These are phyloP conservation scores for Bryoglossum gracile DNA, from an alignment of 495 filamentous ascomycete species.

Conservation along the genomic window DNA sequence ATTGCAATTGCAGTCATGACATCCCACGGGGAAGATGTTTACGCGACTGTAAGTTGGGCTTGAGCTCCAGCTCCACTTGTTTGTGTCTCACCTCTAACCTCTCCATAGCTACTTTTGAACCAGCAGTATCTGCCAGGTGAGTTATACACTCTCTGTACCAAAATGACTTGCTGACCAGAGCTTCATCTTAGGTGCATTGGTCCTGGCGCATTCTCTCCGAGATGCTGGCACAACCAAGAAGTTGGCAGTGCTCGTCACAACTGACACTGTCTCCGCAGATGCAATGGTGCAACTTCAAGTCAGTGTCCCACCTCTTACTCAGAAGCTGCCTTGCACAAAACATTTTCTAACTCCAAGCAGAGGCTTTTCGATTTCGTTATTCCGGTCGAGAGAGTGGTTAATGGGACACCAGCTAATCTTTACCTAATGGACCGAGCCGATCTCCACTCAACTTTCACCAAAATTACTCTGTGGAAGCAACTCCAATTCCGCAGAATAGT, in stretches of 20 bases:
- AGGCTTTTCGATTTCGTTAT: constrained; percentile 84
- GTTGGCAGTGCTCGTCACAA: constrained; percentile 75
- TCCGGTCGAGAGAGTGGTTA: constrained; percentile 70
- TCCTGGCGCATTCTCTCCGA: constrained; percentile 89
- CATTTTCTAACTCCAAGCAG: constrained; percentile 35
- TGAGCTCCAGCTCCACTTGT: neutral
- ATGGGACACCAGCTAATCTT: constrained; percentile 71
- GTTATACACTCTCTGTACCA: constrained; percentile 21
- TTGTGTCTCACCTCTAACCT: constrained; percentile 5
- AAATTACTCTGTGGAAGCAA: constrained; percentile 91
- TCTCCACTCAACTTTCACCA: constrained; percentile 86
- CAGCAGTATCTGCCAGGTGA: constrained; percentile 87
- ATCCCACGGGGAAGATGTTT: constrained; percentile 44
- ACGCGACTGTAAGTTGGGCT: constrained; percentile 42
- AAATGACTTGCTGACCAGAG: constrained; percentile 14
- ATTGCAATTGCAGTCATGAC: constrained; percentile 27
- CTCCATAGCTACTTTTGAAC: constrained; percentile 71
- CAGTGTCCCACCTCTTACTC: constrained; percentile 21
- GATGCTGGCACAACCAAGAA: constrained; percentile 85
- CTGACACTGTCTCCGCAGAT: constrained; percentile 61
- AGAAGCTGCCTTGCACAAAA: constrained; percentile 5
- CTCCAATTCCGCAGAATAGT: constrained; percentile 84
- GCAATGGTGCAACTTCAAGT: constrained; percentile 77
- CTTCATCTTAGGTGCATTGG: constrained; percentile 54
- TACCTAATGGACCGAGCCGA: constrained; percentile 88